A percentile compares a stretch with the other conserved stretches of the same genome.
phyloP scores from a whole-genome alignment of 768 basidiomycete species.

The Scleroderma bovista region DNA sequence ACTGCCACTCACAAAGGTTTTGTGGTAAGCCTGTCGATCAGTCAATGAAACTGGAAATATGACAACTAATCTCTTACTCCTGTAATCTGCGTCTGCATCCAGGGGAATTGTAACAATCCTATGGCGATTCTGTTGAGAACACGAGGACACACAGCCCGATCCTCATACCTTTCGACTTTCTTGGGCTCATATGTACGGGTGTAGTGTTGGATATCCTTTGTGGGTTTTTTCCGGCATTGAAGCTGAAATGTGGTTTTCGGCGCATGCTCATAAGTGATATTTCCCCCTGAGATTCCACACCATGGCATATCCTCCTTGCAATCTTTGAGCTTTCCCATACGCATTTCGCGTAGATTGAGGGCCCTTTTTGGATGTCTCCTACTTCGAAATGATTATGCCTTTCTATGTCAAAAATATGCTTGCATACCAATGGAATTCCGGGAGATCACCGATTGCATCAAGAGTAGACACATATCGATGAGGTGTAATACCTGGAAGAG shows the following conservation, averaged over 20 bases:
- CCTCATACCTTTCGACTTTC: constrained; percentile 54
- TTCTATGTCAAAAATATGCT: neutral
- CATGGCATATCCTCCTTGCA: constrained; percentile 31
- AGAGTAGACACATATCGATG: constrained; percentile 56
- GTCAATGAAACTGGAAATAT: neutral
- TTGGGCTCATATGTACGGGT: constrained; percentile 47
- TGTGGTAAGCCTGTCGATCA: constrained; percentile 35
- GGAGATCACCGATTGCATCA: constrained; percentile 72
- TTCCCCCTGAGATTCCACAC: constrained; percentile 28
- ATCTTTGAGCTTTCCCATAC: constrained; percentile 25
- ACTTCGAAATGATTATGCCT: neutral
- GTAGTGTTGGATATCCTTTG: constrained; percentile 59
- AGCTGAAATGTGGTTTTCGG: constrained; percentile 41
- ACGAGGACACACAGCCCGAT: neutral
- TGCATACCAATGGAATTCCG: constrained; percentile 65
- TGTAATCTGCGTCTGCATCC: constrained; percentile 55
- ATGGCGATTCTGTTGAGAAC: neutral
- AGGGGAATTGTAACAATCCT: constrained; percentile 63
- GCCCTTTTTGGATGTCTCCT: constrained; percentile 26
- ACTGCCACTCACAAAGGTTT: constrained; percentile 54
- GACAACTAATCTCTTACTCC: constrained; percentile 34
- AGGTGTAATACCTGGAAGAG: constrained; percentile 45
- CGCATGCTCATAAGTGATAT: constrained; percentile 28
- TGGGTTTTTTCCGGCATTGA: constrained; percentile 38
- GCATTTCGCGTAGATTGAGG: constrained; percentile 7